A percentile compares a stretch with the other conserved stretches of the same genome.
These are phyloP conservation scores for Dactylellina cionopaga DNA, from an alignment of 2,329 filamentous ascomycete species.

Conservation along the genomic window DNA sequence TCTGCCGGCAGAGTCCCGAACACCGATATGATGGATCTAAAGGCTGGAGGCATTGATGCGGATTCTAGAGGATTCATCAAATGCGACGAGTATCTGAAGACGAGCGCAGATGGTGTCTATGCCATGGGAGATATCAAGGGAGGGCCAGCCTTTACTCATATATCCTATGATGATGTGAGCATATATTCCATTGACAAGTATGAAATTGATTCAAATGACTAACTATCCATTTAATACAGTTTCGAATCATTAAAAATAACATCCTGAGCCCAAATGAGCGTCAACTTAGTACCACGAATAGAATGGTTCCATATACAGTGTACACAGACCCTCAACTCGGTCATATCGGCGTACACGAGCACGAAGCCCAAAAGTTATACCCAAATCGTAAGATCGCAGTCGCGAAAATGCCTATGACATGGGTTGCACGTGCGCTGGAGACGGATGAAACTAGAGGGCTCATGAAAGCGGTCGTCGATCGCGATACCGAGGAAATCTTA, in stretches of 20 bases:
- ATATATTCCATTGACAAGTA: not conserved
- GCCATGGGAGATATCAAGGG: slow-evolving; percentile 67
- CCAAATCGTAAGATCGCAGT: slow-evolving; percentile 61
- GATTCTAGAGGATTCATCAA: slow-evolving; percentile 63
- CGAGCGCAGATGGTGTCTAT: slow-evolving; percentile 62
- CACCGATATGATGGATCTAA: slow-evolving; percentile 63
- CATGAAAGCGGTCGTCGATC: slow-evolving; percentile 67
- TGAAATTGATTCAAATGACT: not conserved
- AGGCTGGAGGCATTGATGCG: slow-evolving; percentile 61
- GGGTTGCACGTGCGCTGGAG: slow-evolving; percentile 66
- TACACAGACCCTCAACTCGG: slow-evolving; percentile 68
- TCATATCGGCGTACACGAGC: slow-evolving; percentile 65
- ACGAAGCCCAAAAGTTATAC: slow-evolving; percentile 58
- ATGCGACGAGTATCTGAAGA: slow-evolving; percentile 64
- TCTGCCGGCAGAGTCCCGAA: slow-evolving; percentile 66
- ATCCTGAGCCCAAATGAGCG: slow-evolving; percentile 59
- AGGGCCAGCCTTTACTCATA: slow-evolving; percentile 67
- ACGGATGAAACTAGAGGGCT: slow-evolving; percentile 66
- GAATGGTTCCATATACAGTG: slow-evolving; percentile 64
- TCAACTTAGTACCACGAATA: slow-evolving; percentile 58
- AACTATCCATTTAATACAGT: slow-evolving; percentile 54
- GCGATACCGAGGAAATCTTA: slow-evolving; percentile 64
- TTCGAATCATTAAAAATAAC: slow-evolving; percentile 65
- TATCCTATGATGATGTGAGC: slow-evolving; percentile 66
- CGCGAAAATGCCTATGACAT: slow-evolving; percentile 66